phyloP scores from a whole-genome alignment of 768 basidiomycete genomes.

The Leccinum fibrillosum region DNA sequence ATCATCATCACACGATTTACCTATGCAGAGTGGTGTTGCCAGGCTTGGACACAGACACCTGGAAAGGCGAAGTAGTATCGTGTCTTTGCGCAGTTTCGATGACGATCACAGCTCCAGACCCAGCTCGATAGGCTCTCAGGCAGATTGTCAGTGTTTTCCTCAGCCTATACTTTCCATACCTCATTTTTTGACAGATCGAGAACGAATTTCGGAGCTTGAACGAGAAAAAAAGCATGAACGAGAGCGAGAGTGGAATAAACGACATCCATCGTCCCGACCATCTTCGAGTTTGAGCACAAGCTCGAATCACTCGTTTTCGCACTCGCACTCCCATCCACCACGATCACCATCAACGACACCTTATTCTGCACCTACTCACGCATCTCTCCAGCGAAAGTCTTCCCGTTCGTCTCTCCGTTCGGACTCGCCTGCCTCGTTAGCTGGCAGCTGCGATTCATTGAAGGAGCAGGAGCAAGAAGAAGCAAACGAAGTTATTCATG shows the following conservation, averaged over 20 bases:
- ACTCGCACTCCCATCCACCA: slow-evolving; percentile 35
- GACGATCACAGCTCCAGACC: slow-evolving; percentile 39
- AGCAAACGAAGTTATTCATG: slow-evolving; percentile 38
- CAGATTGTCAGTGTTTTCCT: slow-evolving; percentile 44
- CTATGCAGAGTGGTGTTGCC: slow-evolving; percentile 4
- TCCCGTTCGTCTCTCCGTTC: slow-evolving; percentile 34
- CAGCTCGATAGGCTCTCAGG: slow-evolving; percentile 46
- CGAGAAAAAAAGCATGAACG: slow-evolving; percentile 44
- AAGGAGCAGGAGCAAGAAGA: slow-evolving; percentile 31
- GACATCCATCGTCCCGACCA: slow-evolving; percentile 37
- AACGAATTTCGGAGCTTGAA: slow-evolving; percentile 40
- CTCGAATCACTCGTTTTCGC: slow-evolving; percentile 33
- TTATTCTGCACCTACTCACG: slow-evolving; percentile 31
- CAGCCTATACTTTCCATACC: background rate
- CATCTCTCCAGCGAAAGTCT: slow-evolving; percentile 32
- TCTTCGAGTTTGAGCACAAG: slow-evolving; percentile 42
- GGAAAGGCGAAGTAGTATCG: slow-evolving; percentile 35
- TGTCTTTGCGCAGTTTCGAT: slow-evolving; percentile 43
- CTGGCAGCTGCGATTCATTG: slow-evolving; percentile 33
- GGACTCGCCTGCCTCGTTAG: slow-evolving; percentile 42
- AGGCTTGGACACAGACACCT: slow-evolving; percentile 6
- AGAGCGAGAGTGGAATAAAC: slow-evolving; percentile 57
- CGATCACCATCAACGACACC: slow-evolving; percentile 41
- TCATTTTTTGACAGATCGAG: slow-evolving; percentile 38
- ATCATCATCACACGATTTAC: slow-evolving; percentile 17